These are phyloP conservation scores for Cryptococcus sp. DNA, from an alignment of 1,284 basidiomycete genomes.

Conservation along the genomic window DNA sequence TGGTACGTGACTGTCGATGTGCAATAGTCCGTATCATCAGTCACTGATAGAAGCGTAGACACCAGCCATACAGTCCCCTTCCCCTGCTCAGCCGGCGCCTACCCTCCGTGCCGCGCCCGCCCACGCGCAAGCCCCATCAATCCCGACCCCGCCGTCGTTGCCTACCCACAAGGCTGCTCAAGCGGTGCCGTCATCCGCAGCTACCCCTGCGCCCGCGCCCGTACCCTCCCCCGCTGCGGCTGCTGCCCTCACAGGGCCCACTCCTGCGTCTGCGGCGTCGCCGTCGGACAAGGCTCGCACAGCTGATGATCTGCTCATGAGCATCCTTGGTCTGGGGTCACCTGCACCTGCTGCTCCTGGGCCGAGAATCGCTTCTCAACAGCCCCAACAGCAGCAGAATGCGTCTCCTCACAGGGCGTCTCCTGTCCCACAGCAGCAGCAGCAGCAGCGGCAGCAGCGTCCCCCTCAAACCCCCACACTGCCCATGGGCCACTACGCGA, in stretches of 20 bases:
- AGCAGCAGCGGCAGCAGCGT: constrained; percentile 9
- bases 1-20: constrained; percentile 10
- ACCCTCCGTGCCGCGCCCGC: constrained; percentile 4
- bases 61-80: constrained; percentile 11
- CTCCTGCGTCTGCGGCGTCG: too few species aligned
- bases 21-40: too few species aligned
- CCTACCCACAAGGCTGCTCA: background rate
- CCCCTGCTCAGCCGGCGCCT: constrained; percentile 6
- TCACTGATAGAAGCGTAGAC: background rate
- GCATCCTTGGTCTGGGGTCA: constrained; percentile 26
- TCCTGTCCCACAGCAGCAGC: constrained; percentile 6
- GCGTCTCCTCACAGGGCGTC: background rate
- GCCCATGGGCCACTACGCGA: background rate
- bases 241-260: too few species aligned
- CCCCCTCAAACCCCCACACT: background rate
- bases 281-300: constrained; percentile 25
- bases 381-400: background rate
- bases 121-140: too few species aligned
- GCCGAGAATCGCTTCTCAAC: background rate
- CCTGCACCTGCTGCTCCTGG: background rate
- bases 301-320: constrained; percentile 42
- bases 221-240: background rate
- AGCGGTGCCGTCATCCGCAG: background rate
- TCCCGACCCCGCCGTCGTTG: constrained; percentile 8
- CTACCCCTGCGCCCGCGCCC: background rate